These are phyloP conservation scores for Chenopodium quinoa DNA, from an alignment of 148 eudicot species.

Conservation along the genomic window DNA sequence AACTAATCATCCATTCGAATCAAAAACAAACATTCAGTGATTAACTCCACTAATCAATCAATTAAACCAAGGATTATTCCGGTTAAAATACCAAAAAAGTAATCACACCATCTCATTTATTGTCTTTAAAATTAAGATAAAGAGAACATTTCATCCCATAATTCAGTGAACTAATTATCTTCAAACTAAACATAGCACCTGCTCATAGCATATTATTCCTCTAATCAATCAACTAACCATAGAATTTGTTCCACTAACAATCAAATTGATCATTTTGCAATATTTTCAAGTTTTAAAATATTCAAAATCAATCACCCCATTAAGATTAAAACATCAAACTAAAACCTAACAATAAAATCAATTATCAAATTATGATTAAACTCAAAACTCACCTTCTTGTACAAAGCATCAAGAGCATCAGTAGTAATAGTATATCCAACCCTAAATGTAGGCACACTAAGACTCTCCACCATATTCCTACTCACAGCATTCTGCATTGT, in stretches of 20 bases:
- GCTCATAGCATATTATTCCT: no score
- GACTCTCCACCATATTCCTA: constrained; percentile 90
- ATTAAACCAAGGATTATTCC: not conserved
- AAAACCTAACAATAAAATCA: not conserved
- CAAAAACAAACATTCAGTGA: constrained; percentile 15
- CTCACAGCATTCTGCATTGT: constrained; percentile 93
- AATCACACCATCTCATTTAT: no score
- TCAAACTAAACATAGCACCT: no score
- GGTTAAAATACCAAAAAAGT: no score
- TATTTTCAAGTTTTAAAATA: no score
- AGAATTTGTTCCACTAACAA: no score
- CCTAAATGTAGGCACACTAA: constrained; percentile 84
- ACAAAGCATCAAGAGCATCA: constrained; percentile 86
- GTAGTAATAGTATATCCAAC: constrained; percentile 86
- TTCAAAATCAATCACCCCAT: no score
- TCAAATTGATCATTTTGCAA: no score
- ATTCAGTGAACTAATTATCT: no score
- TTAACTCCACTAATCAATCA: constrained; percentile 5
- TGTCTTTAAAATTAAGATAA: no score
- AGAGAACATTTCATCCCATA: no score
- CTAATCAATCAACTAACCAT: no score
- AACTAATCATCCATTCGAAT: constrained; percentile 40
- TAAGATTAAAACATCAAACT: not conserved
- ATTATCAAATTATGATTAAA: not conserved
- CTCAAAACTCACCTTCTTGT: constrained; percentile 64